A percentile compares a stretch with the other conserved stretches of the same genome.
Evolutionary conservation across 2,329 filamentous ascomycete genomes (phyloP).

Genomic region (Furcasterigmium furcatum): DNA sequence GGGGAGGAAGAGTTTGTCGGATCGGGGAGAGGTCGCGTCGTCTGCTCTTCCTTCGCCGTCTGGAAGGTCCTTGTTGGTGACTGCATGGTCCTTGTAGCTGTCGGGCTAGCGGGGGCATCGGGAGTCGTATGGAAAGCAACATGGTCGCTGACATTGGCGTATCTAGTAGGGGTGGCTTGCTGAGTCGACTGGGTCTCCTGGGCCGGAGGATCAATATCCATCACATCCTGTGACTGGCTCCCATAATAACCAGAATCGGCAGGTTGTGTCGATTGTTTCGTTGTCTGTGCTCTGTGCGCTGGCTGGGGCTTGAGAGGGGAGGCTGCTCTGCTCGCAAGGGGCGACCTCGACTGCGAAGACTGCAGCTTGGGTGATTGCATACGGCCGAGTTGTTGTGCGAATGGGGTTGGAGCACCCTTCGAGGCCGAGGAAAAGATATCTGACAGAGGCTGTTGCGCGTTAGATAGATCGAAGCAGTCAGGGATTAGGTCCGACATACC

Average conservation of each 20-base stretch:
- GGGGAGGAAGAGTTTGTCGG: background rate
- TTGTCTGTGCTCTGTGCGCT: constrained; percentile 23
- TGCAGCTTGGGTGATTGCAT: constrained; percentile 56
- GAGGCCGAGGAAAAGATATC: constrained; percentile 55
- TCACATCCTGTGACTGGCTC: constrained; percentile 56
- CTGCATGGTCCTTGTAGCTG: constrained; percentile 13
- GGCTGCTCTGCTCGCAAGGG: constrained; percentile 27
- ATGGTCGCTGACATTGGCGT: constrained; percentile 6
- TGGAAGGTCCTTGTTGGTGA: constrained; percentile 36
- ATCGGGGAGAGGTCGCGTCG: constrained; percentile 16
- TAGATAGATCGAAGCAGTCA: constrained; percentile 12
- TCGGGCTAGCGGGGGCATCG: constrained; percentile 15
- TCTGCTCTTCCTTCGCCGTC: constrained; percentile 42
- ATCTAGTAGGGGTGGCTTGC: constrained; percentile 8
- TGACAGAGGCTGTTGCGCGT: constrained; percentile 50
- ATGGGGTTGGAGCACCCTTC: constrained; percentile 51
- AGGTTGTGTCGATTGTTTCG: constrained; percentile 29
- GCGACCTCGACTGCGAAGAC: constrained; percentile 44
- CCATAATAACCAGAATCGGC: constrained; percentile 72
- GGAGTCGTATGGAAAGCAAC: constrained; percentile 10
- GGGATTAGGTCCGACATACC: constrained; percentile 42
- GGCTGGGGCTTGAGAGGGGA: constrained; percentile 26
- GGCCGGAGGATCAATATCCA: constrained; percentile 27
- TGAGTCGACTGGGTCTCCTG: constrained; percentile 16
- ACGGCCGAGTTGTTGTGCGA: constrained; percentile 45